Evolutionary conservation across 495 filamentous ascomycete species (phyloP).

Genomic region (Pyronema domesticum): DNA sequence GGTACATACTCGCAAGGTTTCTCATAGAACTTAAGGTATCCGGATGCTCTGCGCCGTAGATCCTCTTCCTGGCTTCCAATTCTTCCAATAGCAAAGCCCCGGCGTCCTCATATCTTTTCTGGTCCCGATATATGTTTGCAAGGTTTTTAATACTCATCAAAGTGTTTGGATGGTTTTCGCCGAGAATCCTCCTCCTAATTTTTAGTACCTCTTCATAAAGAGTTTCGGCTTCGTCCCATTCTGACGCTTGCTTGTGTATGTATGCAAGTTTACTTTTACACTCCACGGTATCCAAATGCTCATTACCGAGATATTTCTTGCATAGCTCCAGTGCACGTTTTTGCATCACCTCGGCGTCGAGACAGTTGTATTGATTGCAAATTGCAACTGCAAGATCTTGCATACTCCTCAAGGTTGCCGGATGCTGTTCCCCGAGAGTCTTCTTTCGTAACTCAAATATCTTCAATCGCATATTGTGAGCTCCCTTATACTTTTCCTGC

Average conservation of each 20-base stretch:
- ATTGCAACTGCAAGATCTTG: too few species aligned
- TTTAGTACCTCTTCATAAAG: conserved; percentile 15
- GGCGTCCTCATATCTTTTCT: conserved; percentile 3
- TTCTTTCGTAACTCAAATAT: too few species aligned
- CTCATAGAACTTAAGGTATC: conserved; percentile 24
- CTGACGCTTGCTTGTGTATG: too few species aligned
- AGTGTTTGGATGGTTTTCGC: conserved; percentile 5
- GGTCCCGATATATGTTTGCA: conserved; percentile 14
- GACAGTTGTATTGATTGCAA: too few species aligned
- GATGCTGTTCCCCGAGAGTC: conserved; percentile 20
- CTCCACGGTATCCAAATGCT: too few species aligned
- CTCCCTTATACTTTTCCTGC: too few species aligned
- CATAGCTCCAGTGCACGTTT: too few species aligned
- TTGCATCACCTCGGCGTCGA: too few species aligned
- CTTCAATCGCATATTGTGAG: too few species aligned
- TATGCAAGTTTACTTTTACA: too few species aligned
- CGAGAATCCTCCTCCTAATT: background rate
- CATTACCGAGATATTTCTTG: too few species aligned
- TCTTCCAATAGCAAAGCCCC: too few species aligned
- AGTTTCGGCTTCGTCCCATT: conserved; percentile 18
- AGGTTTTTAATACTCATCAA: conserved; percentile 21
- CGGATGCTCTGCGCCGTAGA: conserved; percentile 20
- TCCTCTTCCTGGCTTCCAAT: conserved; percentile 3
- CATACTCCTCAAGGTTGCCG: conserved; percentile 5
- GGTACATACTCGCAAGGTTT: conserved; percentile 23